phyloP scores from a whole-genome alignment of 176 grass and related monocot species.

The Secale cereale region DNA sequence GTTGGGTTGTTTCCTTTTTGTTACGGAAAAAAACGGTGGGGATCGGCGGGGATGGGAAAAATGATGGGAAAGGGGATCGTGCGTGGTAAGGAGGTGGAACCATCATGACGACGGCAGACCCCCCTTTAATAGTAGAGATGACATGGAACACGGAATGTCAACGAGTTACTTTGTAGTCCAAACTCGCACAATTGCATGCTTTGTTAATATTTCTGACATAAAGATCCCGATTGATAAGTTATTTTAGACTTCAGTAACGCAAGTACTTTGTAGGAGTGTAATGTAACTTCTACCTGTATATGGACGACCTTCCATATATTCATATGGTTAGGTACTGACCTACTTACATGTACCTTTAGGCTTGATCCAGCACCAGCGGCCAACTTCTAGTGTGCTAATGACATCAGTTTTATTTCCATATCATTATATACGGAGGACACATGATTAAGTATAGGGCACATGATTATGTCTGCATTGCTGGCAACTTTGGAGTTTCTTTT shows the following conservation, averaged over 20 bases:
- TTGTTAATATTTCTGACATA: not conserved
- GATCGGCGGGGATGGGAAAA: too few species aligned
- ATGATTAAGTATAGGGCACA: not conserved
- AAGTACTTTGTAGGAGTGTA: not conserved
- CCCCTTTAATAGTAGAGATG: not conserved
- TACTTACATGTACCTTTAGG: slow-evolving; percentile 6
- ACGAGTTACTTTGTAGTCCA: not conserved
- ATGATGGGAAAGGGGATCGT: too few species aligned
- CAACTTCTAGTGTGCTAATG: not conserved
- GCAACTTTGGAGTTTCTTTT: not conserved
- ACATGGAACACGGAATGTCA: not conserved
- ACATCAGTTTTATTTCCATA: not conserved
- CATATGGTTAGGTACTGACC: not conserved
- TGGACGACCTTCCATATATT: not conserved
- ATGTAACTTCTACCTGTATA: not conserved
- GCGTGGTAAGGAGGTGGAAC: too few species aligned
- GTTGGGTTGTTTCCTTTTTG: too few species aligned
- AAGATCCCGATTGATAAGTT: not conserved
- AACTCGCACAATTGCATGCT: not conserved
- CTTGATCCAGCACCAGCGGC: not conserved
- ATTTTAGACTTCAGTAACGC: not conserved
- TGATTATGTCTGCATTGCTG: not conserved
- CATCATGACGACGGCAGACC: too few species aligned
- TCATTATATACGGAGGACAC: not conserved
- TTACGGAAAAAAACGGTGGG: too few species aligned